Percentiles rank a stretch among this genome's conserved stretches.
Evolutionary conservation across 1,139 yeast genomes (phyloP).

Genomic region (Pichia sp.): DNA sequence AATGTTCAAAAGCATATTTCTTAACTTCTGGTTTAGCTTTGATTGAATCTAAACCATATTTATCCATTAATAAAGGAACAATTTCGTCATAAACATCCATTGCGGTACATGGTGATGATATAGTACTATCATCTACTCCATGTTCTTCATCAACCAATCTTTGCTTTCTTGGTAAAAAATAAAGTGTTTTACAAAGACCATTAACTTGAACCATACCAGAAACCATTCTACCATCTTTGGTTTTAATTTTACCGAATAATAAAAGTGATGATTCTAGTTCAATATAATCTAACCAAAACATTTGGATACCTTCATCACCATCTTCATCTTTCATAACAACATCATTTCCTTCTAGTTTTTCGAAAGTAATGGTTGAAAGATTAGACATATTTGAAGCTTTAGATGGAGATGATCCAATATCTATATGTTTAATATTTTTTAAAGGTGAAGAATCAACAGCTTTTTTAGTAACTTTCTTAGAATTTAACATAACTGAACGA

Average conservation of each 20-base stretch:
- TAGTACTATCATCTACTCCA: constrained; percentile 31
- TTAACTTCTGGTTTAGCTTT: constrained; percentile 65
- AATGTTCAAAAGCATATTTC: constrained; percentile 86
- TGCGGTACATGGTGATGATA: constrained; percentile 38
- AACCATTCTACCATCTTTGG: constrained; percentile 53
- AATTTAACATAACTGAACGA: constrained; percentile 26
- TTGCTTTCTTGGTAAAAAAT: constrained; percentile 62
- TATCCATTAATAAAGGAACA: constrained; percentile 54
- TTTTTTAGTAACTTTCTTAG: constrained; percentile 19
- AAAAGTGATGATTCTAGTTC: constrained; percentile 68
- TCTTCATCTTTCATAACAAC: constrained; percentile 36
- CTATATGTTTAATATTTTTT: constrained; percentile 14
- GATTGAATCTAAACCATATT: constrained; percentile 55
- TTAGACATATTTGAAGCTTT: constrained; percentile 19
- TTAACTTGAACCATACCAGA: constrained; percentile 77
- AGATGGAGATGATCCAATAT: constrained; percentile 24
- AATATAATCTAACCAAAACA: constrained; percentile 88
- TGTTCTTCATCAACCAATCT: constrained; percentile 32
- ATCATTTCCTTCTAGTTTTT: constrained; percentile 44
- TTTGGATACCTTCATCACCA: constrained; percentile 40
- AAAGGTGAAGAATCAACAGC: constrained; percentile 25
- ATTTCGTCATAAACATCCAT: constrained; percentile 77
- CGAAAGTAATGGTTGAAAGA: constrained; percentile 25
- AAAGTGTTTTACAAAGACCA: constrained; percentile 67
- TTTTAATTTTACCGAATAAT: constrained; percentile 75